phyloP scores from a whole-genome alignment of 768 basidiomycete species.

The Solioccasus polychromus region DNA sequence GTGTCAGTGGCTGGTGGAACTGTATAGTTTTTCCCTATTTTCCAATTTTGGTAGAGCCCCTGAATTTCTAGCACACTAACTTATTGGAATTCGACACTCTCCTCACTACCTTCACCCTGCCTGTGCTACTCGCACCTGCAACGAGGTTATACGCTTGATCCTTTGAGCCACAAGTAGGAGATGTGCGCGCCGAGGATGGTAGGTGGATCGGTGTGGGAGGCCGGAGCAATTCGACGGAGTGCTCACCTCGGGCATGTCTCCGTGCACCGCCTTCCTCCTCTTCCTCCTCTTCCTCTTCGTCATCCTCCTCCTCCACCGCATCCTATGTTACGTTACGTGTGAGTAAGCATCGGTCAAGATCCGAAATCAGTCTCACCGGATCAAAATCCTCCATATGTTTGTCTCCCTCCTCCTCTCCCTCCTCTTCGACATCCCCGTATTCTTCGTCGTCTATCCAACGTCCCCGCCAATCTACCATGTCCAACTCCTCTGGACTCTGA shows the following conservation, averaged over 20 bases:
- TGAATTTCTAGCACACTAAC: neutral
- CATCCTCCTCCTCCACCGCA: constrained; percentile 54
- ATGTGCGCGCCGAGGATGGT: constrained; percentile 45
- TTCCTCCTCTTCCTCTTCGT: constrained; percentile 50
- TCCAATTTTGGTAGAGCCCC: constrained; percentile 18
- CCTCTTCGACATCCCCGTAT: constrained; percentile 64
- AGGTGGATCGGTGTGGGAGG: constrained; percentile 40
- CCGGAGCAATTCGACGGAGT: constrained; percentile 35
- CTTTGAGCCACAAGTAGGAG: constrained; percentile 50
- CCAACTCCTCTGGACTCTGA: constrained; percentile 73
- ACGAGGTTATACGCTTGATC: constrained; percentile 37
- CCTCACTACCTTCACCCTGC: constrained; percentile 51
- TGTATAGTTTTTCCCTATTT: constrained; percentile 49
- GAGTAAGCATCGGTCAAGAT: constrained; percentile 2
- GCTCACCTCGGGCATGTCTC: constrained; percentile 36
- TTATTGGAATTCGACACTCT: constrained; percentile 27
- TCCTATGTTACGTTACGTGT: constrained; percentile 38
- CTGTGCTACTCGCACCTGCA: constrained; percentile 26
- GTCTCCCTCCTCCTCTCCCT: constrained; percentile 50
- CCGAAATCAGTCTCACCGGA: constrained; percentile 47
- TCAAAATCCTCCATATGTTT: constrained; percentile 87
- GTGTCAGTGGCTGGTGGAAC: constrained; percentile 48
- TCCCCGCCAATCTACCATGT: constrained; percentile 87
- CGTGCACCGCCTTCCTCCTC: constrained; percentile 26
- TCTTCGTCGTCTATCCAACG: constrained; percentile 81